A percentile compares a stretch with the other conserved stretches of the same genome.
phyloP scores from a whole-genome alignment of 805 yeast species.

The Candida cerambycidarum region DNA sequence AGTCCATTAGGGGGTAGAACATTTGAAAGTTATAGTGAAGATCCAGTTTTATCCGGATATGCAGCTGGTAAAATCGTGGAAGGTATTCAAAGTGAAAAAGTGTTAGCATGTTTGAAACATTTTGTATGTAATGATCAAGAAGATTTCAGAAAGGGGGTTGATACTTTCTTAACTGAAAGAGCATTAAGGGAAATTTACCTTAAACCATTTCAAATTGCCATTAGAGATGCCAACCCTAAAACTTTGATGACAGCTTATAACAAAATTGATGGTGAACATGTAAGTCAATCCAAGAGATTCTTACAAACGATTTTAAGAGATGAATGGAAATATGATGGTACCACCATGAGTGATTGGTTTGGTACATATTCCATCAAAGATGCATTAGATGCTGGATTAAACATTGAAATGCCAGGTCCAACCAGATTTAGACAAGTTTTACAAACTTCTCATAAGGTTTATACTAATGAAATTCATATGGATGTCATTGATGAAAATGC shows the following conservation, averaged over 20 bases:
- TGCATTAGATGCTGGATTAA: constrained; percentile 55
- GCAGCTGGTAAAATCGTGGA: constrained; percentile 49
- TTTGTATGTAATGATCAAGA: constrained; percentile 65
- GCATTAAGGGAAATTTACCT: constrained; percentile 66
- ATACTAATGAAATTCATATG: constrained; percentile 38
- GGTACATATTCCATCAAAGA: constrained; percentile 52
- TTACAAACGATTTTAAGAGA: constrained; percentile 47
- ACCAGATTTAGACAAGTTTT: constrained; percentile 44
- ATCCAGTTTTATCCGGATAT: constrained; percentile 50
- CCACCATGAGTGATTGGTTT: constrained; percentile 64
- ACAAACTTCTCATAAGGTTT: constrained; percentile 42
- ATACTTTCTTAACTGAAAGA: constrained; percentile 53
- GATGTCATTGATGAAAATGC: constrained; percentile 49
- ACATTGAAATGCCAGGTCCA: constrained; percentile 70
- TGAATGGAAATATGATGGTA: constrained; percentile 60
- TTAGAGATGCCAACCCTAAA: constrained; percentile 51
- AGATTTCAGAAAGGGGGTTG: constrained; percentile 49
- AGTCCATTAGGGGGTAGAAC: constrained; percentile 63
- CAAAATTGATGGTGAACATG: constrained; percentile 62
- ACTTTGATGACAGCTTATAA: constrained; percentile 64
- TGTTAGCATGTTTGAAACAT: constrained; percentile 62
- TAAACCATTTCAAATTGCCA: constrained; percentile 61
- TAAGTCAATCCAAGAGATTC: constrained; percentile 44
- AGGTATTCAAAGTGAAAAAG: constrained; percentile 53
- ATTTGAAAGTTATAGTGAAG: constrained; percentile 63